These are phyloP conservation scores for Sarocladiaceae sp. DNA, from an alignment of 2,329 filamentous ascomycete genomes.

Conservation along the genomic window DNA sequence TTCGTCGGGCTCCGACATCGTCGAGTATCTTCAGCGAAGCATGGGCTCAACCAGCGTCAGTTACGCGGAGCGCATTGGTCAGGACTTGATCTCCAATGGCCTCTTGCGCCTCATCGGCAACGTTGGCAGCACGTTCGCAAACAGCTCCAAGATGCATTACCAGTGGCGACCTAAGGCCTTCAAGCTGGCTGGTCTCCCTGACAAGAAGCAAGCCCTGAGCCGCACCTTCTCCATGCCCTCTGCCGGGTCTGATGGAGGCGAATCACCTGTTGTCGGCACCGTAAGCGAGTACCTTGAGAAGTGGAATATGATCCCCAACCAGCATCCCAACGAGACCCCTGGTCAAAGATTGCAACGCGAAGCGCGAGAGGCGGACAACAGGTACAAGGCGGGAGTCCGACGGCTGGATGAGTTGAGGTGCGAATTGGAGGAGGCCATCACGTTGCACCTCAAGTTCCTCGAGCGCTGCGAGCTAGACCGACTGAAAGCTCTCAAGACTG, in stretches of 20 bases:
- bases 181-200: constrained; percentile 76
- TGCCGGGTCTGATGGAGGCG: constrained; percentile 47
- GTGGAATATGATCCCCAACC: constrained; percentile 82
- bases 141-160: constrained; percentile 95
- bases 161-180: constrained; percentile 95
- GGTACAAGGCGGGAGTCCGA: constrained; percentile 80
- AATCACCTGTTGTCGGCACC: constrained; percentile 74
- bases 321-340: constrained; percentile 88
- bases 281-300: constrained; percentile 84
- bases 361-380: constrained; percentile 83
- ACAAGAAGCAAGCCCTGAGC: constrained; percentile 70
- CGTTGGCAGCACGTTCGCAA: constrained; percentile 91
- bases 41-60: constrained; percentile 79
- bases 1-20: constrained; percentile 84
- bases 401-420: constrained; percentile 88
- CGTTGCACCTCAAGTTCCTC: constrained; percentile 88
- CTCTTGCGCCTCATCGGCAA: constrained; percentile 89
- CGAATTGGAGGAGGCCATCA: constrained; percentile 91
- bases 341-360: constrained; percentile 81
- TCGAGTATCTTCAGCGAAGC: constrained; percentile 87
- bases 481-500: constrained; percentile 95
- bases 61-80: constrained; percentile 89
- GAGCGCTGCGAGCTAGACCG: constrained; percentile 95
- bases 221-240: constrained; percentile 69
- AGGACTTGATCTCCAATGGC: constrained; percentile 81